Evolutionary conservation across 495 filamentous ascomycete genomes (phyloP).

Genomic region (Penicillium soppii): DNA sequence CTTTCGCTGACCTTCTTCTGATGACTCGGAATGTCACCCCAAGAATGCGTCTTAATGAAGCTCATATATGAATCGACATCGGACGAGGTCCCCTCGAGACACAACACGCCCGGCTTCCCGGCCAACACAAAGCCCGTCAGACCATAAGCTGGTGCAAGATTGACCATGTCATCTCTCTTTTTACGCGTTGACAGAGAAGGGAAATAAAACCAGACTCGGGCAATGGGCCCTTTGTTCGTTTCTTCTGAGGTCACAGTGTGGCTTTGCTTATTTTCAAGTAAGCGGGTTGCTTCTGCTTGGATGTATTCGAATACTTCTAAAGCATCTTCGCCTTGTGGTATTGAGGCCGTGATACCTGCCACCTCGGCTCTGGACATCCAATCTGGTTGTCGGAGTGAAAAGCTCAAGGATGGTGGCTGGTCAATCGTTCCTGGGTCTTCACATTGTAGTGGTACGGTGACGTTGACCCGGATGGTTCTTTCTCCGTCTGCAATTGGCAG

Average conservation of each 20-base stretch:
- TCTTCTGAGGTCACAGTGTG: constrained; percentile 1
- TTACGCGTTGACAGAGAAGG: constrained; percentile 38
- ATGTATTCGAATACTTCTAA: constrained; percentile 37
- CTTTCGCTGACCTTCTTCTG: constrained; percentile 45
- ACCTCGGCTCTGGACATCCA: constrained; percentile 46
- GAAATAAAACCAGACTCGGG: constrained; percentile 45
- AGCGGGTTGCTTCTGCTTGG: constrained; percentile 21
- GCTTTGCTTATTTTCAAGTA: constrained; percentile 26
- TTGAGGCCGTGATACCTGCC: constrained; percentile 20
- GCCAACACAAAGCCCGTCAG: constrained; percentile 42
- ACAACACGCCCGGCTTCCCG: constrained; percentile 41
- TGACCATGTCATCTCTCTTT: constrained; percentile 41
- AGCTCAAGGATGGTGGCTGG: constrained; percentile 27
- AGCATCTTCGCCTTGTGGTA: constrained; percentile 30
- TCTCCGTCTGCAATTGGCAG: constrained; percentile 27
- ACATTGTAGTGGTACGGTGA: constrained; percentile 33
- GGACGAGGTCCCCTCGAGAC: constrained; percentile 33
- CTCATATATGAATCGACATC: constrained; percentile 43
- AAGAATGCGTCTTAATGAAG: constrained; percentile 45
- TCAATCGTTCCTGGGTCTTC: constrained; percentile 17
- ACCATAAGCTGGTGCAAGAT: constrained; percentile 32
- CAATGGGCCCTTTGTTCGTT: constrained; percentile 14
- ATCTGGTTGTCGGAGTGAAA: constrained; percentile 38
- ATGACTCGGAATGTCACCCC: constrained; percentile 44
- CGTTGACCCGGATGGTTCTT: constrained; percentile 33